phyloP scores from a whole-genome alignment of 2,329 filamentous ascomycete species.

The Ophiostoma australiae region DNA sequence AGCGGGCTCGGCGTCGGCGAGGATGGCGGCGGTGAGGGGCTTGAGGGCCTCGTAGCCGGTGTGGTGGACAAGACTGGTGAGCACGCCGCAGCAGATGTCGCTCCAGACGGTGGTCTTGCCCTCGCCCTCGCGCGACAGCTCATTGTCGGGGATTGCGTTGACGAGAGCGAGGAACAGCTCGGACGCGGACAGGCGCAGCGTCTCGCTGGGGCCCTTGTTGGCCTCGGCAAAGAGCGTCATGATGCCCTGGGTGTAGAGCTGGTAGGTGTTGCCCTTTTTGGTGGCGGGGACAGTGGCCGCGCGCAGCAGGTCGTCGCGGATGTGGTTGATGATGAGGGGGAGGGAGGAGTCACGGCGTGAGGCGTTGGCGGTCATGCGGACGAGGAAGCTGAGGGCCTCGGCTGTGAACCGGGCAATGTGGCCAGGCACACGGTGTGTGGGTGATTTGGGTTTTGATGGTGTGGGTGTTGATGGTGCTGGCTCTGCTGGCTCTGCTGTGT shows the following conservation, averaged over 20 bases:
- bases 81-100: constrained; percentile 66
- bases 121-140: constrained; percentile 33
- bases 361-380: constrained; percentile 78
- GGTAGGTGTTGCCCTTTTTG: constrained; percentile 35
- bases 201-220: constrained; percentile 57
- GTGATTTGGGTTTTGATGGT: neutral
- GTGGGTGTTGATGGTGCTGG: neutral
- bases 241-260: constrained; percentile 75
- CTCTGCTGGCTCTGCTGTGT: neutral
- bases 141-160: constrained; percentile 47
- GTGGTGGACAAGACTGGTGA: constrained; percentile 80
- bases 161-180: constrained; percentile 51
- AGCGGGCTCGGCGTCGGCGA: constrained; percentile 41
- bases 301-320: constrained; percentile 56
- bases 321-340: constrained; percentile 63
- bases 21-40: constrained; percentile 59
- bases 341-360: constrained; percentile 67
- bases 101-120: constrained; percentile 46
- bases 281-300: constrained; percentile 28
- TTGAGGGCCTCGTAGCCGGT: constrained; percentile 68
- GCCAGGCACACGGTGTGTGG: constrained; percentile 59
- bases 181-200: constrained; percentile 56
- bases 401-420: constrained; percentile 91
- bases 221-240: constrained; percentile 92
- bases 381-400: constrained; percentile 87